These are phyloP conservation scores for Penicillium riverlandense DNA, from an alignment of 495 filamentous ascomycete genomes.

Conservation along the genomic window DNA sequence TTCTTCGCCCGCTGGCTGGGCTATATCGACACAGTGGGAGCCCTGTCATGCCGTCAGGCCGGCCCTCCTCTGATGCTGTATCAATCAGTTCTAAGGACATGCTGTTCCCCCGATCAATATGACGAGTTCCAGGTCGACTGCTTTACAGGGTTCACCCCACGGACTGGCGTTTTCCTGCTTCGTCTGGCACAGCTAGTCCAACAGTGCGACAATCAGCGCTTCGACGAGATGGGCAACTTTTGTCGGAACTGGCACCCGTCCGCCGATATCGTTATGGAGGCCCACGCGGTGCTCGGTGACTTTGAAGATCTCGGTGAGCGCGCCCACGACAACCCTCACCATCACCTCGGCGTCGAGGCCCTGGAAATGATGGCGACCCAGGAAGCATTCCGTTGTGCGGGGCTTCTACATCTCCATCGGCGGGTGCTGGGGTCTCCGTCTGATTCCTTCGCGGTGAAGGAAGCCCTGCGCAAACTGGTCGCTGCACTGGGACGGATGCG, in stretches of 20 bases:
- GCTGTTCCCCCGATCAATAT: constrained; percentile 21
- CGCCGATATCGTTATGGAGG: constrained; percentile 43
- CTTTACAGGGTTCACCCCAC: constrained; percentile 69
- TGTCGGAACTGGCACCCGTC: constrained; percentile 52
- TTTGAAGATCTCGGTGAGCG: constrained; percentile 31
- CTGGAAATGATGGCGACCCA: constrained; percentile 71
- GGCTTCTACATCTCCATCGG: constrained; percentile 68
- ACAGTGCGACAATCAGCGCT: constrained; percentile 60
- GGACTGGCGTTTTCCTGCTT: constrained; percentile 63
- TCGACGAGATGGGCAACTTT: constrained; percentile 49
- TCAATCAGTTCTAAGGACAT: constrained; percentile 46
- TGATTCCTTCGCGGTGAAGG: constrained; percentile 50
- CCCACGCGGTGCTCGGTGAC: constrained; percentile 46
- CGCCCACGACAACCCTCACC: constrained; percentile 23
- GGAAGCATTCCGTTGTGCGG: constrained; percentile 74
- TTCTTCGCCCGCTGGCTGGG: constrained; percentile 85
- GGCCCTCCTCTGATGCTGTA: constrained; percentile 49
- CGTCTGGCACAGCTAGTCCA: constrained; percentile 67
- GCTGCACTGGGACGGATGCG: constrained; percentile 54
- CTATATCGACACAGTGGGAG: constrained; percentile 76
- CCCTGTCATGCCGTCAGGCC: constrained; percentile 62
- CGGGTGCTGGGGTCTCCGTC: constrained; percentile 58
- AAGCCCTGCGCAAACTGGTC: constrained; percentile 57
- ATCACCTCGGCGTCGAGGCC: constrained; percentile 25
- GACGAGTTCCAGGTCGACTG: constrained; percentile 69